Evolutionary conservation across 2,329 filamentous ascomycete species (phyloP).

Genomic region (Bimuria novae-zelandiae): DNA sequence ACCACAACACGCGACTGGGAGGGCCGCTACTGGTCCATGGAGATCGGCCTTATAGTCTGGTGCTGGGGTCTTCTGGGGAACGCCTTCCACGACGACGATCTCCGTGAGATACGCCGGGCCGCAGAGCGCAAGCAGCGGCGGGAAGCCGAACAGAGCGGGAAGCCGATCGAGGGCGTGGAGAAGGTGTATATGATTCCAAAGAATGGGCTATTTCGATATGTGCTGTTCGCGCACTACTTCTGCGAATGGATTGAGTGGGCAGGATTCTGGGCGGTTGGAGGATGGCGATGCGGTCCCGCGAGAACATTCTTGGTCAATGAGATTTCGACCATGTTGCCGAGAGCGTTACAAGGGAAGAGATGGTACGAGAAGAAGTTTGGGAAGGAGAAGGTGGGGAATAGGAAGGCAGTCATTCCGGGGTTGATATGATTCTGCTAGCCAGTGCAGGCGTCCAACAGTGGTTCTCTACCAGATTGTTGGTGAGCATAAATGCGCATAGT

Average conservation of each 20-base stretch:
- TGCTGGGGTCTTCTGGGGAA: slow-evolving; percentile 76
- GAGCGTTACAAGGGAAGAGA: slow-evolving; percentile 76
- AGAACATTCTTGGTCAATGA: slow-evolving; percentile 85
- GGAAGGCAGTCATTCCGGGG: slow-evolving; percentile 74
- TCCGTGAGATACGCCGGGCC: slow-evolving; percentile 81
- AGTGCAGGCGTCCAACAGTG: neutral
- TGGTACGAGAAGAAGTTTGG: slow-evolving; percentile 94
- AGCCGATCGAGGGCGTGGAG: slow-evolving; percentile 60
- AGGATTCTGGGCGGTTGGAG: slow-evolving; percentile 80
- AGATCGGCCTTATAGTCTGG: slow-evolving; percentile 74
- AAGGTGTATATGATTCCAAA: slow-evolving; percentile 89
- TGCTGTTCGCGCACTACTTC: slow-evolving; percentile 93
- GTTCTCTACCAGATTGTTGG: no score
- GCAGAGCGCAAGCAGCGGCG: slow-evolving; percentile 65
- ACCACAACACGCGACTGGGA: slow-evolving; percentile 61
- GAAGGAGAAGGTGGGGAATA: slow-evolving; percentile 73
- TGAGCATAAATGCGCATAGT: no score
- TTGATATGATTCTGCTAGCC: slow-evolving; percentile 42
- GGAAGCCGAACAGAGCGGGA: slow-evolving; percentile 51
- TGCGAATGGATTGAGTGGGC: slow-evolving; percentile 96
- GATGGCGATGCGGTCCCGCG: slow-evolving; percentile 71
- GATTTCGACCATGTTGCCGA: slow-evolving; percentile 84
- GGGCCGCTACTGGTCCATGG: slow-evolving; percentile 51
- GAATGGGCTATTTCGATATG: slow-evolving; percentile 78
- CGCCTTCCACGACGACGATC: slow-evolving; percentile 85